Conservation (phyloP, 768 basidiomycete species). For the Hypholoma fasciculare region DNA sequence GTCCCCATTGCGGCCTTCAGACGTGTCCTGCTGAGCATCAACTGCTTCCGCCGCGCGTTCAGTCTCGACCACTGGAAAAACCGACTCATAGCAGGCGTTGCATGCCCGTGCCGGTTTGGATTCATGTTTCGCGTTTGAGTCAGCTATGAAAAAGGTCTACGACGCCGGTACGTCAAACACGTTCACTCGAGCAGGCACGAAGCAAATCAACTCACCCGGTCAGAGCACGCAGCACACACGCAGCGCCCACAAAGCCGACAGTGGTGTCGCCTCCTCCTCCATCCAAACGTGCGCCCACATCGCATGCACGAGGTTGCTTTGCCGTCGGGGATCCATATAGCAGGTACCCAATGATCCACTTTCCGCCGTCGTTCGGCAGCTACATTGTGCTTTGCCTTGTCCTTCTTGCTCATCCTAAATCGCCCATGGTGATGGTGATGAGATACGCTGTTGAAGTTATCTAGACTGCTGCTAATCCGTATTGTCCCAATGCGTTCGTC, state of each 20-base stretch:
- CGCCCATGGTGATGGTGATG: conserved; percentile 1
- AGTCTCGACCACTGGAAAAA: conserved; percentile 67
- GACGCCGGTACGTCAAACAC: neutral
- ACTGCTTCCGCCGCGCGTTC: conserved; percentile 4
- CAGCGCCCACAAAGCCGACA: conserved; percentile 85
- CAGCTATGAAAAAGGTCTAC: conserved; percentile 84
- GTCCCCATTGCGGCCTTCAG: conserved; percentile 22
- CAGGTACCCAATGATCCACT: conserved; percentile 85
- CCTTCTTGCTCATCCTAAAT: conserved; percentile 13
- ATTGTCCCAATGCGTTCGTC: conserved; percentile 43
- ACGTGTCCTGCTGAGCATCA: neutral
- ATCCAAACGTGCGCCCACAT: conserved; percentile 75
- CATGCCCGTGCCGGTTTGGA: conserved; percentile 75
- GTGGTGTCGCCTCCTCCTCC: conserved; percentile 80
- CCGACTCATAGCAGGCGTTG: conserved; percentile 82
- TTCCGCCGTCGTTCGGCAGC: conserved; percentile 41
- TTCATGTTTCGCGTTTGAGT: conserved; percentile 44
- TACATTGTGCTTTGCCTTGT: conserved; percentile 18
- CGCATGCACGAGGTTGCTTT: conserved; percentile 85
- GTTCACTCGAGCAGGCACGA: neutral
- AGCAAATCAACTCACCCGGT: conserved; percentile 50
- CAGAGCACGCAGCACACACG: conserved; percentile 84
- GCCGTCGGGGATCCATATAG: conserved; percentile 90
- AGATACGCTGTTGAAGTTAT: conserved; percentile 7
- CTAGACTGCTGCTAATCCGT: conserved; percentile 18